Base-by-base conservation (phyloP, 441 rosid species). In the Flueggea neowawraea region DNA sequence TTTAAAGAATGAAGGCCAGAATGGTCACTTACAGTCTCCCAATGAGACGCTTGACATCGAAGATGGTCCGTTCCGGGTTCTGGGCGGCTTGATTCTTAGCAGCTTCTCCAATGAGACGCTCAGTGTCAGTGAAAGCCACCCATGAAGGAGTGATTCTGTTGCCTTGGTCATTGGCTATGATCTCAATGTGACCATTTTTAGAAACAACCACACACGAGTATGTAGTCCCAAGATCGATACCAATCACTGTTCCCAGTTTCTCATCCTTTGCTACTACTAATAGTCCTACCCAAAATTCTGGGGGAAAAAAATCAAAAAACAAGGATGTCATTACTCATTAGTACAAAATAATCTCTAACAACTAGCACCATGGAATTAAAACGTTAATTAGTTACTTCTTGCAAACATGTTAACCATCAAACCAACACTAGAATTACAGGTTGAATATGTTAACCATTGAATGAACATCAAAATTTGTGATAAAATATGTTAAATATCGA, bases 151-250 rank as follows among this genome's bases (percentile, higher is more conserved):
- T 85, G 52, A 85, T 80, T 65, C 90, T 73, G 73, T 82, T 82
- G 3, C 88, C 90, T 54, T 82, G 86, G 77, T 85, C 84, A 71
- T 85, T 85, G 44, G 91, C 88, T 74, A 85, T 71, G 52, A 82
- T 79, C 67, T 85, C 88, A 31, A 81, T 75, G 32, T 67, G 69
- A 10, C 82, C 79, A 49, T 79, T 73, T 54, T 66, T 68, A 56
- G 74, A 72, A n/a, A 82, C 78, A 7, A 77, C 91, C 32, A 85
- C 86, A 49, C 88, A 80, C 5, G 90, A 82, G 56, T 80, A 80
- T 15, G 88, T 84, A 0, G 87, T 82, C 52, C 85, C 90, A 13
- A 85, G 80, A 69, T 82, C 88, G 62, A 82, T 81, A 2, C 90
- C 90, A 17, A 82, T 79, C 64, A 79, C 82, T 2, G 86, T 82